Conservation (phyloP, 169 alveolate genomes). For the Cryptosporidium muris region DNA sequence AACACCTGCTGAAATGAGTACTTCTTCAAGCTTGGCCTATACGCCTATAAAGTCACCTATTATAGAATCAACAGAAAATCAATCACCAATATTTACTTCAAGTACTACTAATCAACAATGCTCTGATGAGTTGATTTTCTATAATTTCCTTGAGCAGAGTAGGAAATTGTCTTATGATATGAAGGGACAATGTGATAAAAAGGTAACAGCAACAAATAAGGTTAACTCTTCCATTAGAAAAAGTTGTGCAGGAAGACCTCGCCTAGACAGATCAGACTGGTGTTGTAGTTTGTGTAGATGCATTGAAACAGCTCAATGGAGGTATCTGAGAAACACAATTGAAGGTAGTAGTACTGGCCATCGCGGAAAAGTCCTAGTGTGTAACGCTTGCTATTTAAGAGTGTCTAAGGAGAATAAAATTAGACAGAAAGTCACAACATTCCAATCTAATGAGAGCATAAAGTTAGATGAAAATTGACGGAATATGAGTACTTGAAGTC, state of each 20-base stretch:
- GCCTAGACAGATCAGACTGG: conserved; percentile 66
- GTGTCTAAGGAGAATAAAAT: conserved; percentile 68
- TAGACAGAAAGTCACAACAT: conserved; percentile 60
- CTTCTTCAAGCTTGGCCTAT: conserved; percentile 14
- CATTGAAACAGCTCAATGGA: conserved; percentile 66
- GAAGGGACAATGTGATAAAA: conserved; percentile 41
- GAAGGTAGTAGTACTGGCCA: conserved; percentile 48
- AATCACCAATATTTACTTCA: conserved; percentile 30
- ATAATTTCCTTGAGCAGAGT: conserved; percentile 55
- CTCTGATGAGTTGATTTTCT: conserved; percentile 49
- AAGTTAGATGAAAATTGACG: conserved; percentile 45
- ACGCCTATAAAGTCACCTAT: conserved; percentile 59
- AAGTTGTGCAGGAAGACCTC: conserved; percentile 70
- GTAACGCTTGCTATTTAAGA: conserved; percentile 73
- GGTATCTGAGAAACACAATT: conserved; percentile 45
- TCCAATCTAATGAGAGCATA: conserved; percentile 33
- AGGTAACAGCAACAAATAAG: conserved; percentile 29
- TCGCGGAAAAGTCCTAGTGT: conserved; percentile 71
- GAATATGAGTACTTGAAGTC: not conserved
- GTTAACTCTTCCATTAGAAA: conserved; percentile 42
- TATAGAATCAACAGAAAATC: conserved; percentile 15
- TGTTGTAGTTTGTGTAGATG: conserved; percentile 69
- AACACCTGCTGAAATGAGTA: conserved; percentile 39
- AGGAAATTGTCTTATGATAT: conserved; percentile 55
- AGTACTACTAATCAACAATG: conserved; percentile 30